Base-by-base conservation (phyloP, 2,329 filamentous ascomycete genomes). In the Penicillium corylophilum region DNA sequence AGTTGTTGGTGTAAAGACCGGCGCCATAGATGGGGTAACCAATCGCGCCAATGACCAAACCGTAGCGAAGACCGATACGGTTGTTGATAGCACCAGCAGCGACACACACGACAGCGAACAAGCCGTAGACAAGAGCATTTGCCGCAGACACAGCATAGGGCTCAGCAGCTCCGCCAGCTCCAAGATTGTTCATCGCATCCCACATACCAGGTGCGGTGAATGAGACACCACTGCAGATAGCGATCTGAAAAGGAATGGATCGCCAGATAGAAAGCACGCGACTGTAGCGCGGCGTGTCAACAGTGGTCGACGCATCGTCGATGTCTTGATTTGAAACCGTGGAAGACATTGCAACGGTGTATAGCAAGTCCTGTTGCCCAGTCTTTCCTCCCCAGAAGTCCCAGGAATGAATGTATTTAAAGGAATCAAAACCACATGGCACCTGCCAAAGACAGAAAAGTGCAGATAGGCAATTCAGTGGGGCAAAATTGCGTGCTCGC, bases 131-230 rank as follows among this genome's bases (percentile, higher is more conserved):
- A 3, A 80, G 64, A 2, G 77, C 74, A 47, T 80, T 80, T 13
- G 75, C 77, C 0, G 75, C 77, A 38, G 79, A 79, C 31, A 79
- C 75, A 1, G 81, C 73, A 47, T 75, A 81, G 0, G 78, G 78
- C 44, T 75, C 71, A 48, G 79, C 75, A 3, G 75, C 75, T 29
- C 79, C 79, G 44, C 79, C 79, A 0, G 78, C 79, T 16, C 79
- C 79, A 4, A 79, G 68, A 7, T 73, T 69, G 56, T 79, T 81
- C 75, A 81, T 77, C 2, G 79, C 79, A 60, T 79, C 80, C 79
- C 79, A 82, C 12, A 82, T 68, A 0, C 64, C 64, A 13, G 64
- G 64, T 0, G 64, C 64, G 4, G 60, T 63, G 45, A 63, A 63
- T 0, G 60, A 63, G 18, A 63, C 60, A 53, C 48, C 60, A 35